Conservation (phyloP, 371 early-diverging fungal species). For the Catenaria anguillulae region DNA sequence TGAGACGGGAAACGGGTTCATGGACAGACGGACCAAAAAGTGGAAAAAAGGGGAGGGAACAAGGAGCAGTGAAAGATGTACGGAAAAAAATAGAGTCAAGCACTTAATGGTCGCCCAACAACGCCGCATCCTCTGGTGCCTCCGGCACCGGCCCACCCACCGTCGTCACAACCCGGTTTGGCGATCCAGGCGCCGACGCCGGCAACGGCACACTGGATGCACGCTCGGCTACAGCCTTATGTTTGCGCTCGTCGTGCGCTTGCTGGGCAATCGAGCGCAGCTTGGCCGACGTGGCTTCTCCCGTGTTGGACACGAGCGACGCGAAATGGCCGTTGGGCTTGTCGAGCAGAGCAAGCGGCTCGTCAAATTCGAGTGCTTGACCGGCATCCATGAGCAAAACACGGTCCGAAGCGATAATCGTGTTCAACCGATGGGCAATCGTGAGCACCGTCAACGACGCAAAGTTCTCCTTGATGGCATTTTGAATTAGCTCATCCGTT, state of each 20-base stretch:
- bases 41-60: no score
- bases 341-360: slow-evolving; percentile 17
- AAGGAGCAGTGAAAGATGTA: no score
- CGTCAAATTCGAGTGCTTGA: slow-evolving; percentile 20
- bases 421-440: slow-evolving; percentile 26
- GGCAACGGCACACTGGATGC: no score
- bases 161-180: no score
- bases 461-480: slow-evolving; percentile 25
- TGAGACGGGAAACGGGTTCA: no score
- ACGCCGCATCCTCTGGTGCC: no score
- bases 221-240: no score
- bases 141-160: no score
- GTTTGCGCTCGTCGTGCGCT: slow-evolving; percentile 17
- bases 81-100: no score
- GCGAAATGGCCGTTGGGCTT: slow-evolving; percentile 18
- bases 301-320: slow-evolving; percentile 27
- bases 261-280: slow-evolving; percentile 15
- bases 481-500: slow-evolving; percentile 26
- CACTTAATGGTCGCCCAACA: no score
- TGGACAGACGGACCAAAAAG: no score
- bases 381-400: slow-evolving; percentile 52
- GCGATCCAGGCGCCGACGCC: no score
- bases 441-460: slow-evolving; percentile 29
- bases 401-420: slow-evolving; percentile 68
- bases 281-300: slow-evolving; percentile 22